These are phyloP conservation scores for Trichoderma atroviride DNA, from an alignment of 2,329 filamentous ascomycete genomes.

Conservation along the genomic window DNA sequence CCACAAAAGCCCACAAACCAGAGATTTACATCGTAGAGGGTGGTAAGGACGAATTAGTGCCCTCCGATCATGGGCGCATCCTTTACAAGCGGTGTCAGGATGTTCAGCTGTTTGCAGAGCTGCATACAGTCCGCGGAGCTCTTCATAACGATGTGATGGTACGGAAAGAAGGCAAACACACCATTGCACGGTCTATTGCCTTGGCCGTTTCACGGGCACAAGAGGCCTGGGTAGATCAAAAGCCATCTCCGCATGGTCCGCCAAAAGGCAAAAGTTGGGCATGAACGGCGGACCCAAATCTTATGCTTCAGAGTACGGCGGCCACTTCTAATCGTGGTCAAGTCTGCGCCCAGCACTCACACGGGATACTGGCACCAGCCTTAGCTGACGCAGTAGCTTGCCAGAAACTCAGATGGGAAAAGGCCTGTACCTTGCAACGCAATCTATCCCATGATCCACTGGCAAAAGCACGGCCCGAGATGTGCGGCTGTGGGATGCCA, in stretches of 20 bases:
- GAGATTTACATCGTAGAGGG: conserved; percentile 57
- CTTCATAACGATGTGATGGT: conserved; percentile 61
- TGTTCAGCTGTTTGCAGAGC: conserved; percentile 50
- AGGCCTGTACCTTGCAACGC: conserved; percentile 21
- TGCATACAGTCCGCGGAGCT: conserved; percentile 49
- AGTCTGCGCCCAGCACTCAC: not conserved
- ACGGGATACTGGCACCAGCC: not conserved
- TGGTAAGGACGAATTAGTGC: conserved; percentile 62
- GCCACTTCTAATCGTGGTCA: conserved; percentile 4
- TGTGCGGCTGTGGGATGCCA: conserved; percentile 23
- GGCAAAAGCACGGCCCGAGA: conserved; percentile 25
- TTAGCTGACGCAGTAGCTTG: conserved; percentile 14
- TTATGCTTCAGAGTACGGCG: conserved; percentile 8
- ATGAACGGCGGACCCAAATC: conserved; percentile 4
- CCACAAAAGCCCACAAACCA: conserved; percentile 37
- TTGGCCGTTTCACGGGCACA: conserved; percentile 30
- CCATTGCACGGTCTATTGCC: conserved; percentile 49
- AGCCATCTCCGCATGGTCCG: not conserved
- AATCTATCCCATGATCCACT: conserved; percentile 24
- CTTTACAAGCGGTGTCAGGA: conserved; percentile 52
- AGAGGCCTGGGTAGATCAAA: not conserved
- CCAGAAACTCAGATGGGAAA: conserved; percentile 3
- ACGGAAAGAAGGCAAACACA: conserved; percentile 47
- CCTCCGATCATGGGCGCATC: conserved; percentile 50
- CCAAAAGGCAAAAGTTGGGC: conserved; percentile 5